These are phyloP conservation scores for Anacardium occidentale DNA, from an alignment of 345 rosid species.

Conservation along the genomic window DNA sequence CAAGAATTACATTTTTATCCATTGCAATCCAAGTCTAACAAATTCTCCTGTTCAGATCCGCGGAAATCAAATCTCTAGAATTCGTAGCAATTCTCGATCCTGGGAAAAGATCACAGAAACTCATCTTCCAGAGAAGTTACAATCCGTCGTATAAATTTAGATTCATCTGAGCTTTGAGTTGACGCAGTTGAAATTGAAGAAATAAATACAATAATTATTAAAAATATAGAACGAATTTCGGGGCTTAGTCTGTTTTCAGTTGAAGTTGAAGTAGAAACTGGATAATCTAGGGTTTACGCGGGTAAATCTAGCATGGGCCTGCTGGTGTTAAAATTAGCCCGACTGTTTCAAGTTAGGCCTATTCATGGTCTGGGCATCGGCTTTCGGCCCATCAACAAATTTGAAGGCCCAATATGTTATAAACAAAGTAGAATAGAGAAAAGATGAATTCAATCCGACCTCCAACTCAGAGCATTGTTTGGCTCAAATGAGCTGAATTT, in stretches of 20 bases:
- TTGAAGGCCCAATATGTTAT: too few relatives aligned
- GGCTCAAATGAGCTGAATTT: too few relatives aligned
- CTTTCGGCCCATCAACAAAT: too few relatives aligned
- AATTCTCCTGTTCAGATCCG: neutral
- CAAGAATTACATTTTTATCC: constrained; percentile 35
- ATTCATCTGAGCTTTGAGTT: constrained; percentile 17
- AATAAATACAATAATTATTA: neutral
- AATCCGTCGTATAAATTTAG: neutral
- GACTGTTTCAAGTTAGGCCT: too few relatives aligned
- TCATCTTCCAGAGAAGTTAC: neutral
- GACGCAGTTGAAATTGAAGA: constrained; percentile 3
- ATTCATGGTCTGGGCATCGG: neutral
- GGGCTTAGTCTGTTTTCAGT: neutral
- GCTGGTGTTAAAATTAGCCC: neutral
- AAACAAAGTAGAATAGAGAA: too few relatives aligned
- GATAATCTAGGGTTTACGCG: neutral
- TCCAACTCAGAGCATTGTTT: too few relatives aligned
- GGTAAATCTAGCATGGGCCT: neutral
- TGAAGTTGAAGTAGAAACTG: constrained; percentile 7
- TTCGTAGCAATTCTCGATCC: constrained; percentile 5
- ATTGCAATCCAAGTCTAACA: constrained; percentile 25
- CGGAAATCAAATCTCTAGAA: neutral
- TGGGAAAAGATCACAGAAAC: neutral
- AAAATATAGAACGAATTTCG: neutral
- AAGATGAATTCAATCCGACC: too few relatives aligned